Evolutionary conservation across 345 rosid species (phyloP).

Genomic region (Melaleuca quinquenervia): DNA sequence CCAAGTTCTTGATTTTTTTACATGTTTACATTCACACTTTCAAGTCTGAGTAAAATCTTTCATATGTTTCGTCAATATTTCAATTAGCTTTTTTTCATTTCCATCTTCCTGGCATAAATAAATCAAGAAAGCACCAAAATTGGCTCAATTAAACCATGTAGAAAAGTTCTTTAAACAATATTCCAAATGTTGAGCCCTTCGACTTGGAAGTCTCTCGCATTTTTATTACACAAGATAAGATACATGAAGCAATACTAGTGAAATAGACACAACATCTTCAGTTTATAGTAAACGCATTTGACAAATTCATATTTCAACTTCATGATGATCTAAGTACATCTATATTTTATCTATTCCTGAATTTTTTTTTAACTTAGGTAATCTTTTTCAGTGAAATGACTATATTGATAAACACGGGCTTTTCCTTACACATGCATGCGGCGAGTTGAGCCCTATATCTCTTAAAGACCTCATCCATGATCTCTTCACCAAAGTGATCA

Average conservation of each 20-base stretch:
- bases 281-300: neutral
- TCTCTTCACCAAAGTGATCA: constrained; percentile 28
- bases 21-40: neutral
- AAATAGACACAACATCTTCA: neutral
- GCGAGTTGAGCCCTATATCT: constrained; percentile 3
- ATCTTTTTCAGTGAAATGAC: constrained; percentile 1
- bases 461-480: constrained; percentile 10
- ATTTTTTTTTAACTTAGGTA: neutral
- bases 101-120: neutral
- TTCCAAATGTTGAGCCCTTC: neutral
- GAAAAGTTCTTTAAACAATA: neutral
- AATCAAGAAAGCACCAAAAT: neutral
- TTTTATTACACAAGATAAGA: neutral
- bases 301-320: neutral
- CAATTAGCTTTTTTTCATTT: neutral
- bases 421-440: constrained; percentile 1
- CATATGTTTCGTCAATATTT: neutral
- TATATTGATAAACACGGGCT: constrained; percentile 2
- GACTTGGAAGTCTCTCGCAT: neutral
- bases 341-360: neutral
- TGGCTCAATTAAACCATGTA: neutral
- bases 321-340: neutral
- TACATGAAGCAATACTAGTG: neutral
- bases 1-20: neutral
- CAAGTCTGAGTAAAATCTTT: neutral